phyloP scores from a whole-genome alignment of 805 yeast genomes.

The Trichomonascus vanleenenianus region DNA sequence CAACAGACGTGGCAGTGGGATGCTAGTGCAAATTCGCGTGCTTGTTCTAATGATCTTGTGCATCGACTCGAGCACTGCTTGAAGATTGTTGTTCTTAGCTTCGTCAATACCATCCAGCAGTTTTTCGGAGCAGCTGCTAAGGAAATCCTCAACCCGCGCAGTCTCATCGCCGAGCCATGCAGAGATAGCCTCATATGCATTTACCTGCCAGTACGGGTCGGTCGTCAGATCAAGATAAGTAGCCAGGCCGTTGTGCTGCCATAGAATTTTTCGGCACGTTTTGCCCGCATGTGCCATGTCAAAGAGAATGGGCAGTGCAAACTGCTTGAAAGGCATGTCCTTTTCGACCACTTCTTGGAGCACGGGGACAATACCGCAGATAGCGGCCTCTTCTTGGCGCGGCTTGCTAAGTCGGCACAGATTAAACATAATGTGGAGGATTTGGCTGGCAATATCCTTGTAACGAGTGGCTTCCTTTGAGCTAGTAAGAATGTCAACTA shows the following conservation, averaged over 20 bases:
- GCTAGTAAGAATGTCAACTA: constrained; percentile 29
- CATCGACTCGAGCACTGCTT: constrained; percentile 17
- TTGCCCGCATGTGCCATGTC: constrained; percentile 43
- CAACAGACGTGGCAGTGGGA: constrained; percentile 10
- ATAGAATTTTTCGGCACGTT: constrained; percentile 32
- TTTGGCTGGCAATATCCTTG: constrained; percentile 37
- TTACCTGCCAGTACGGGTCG: constrained; percentile 53
- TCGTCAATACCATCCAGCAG: constrained; percentile 15
- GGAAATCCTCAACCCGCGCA: constrained; percentile 13
- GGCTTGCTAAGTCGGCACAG: constrained; percentile 41
- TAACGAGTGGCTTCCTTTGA: constrained; percentile 17
- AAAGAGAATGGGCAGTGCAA: constrained; percentile 45
- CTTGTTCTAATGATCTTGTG: constrained; percentile 13
- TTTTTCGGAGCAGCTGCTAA: constrained; percentile 3
- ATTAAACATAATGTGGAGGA: constrained; percentile 44
- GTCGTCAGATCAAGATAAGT: constrained; percentile 34
- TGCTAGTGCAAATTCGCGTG: constrained; percentile 8
- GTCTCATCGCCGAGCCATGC: constrained; percentile 29
- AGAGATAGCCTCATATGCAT: constrained; percentile 43
- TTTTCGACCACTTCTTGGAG: constrained; percentile 34
- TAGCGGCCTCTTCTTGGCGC: constrained; percentile 40
- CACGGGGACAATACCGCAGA: constrained; percentile 40
- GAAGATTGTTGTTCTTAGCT: constrained; percentile 12
- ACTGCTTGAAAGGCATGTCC: constrained; percentile 42
- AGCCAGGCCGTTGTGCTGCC: constrained; percentile 33